phyloP scores from a whole-genome alignment of 371 early-diverging fungal genomes.

The Lichtheimia ramosa region DNA sequence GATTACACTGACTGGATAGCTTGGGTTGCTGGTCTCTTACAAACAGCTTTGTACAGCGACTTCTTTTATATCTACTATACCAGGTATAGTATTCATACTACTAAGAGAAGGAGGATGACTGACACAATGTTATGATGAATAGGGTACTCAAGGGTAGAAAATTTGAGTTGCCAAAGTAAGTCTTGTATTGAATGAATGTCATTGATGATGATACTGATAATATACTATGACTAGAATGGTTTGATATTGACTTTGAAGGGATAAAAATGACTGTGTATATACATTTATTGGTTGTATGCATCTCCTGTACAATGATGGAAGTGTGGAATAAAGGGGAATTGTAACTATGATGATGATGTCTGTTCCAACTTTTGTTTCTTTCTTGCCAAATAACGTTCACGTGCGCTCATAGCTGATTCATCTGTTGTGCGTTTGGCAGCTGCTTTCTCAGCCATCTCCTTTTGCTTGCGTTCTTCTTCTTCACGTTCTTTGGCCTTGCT shows the following conservation, averaged over 20 bases:
- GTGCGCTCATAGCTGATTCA: constrained; percentile 71
- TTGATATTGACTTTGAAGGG: background rate
- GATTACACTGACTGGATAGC: constrained; percentile 72
- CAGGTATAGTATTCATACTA: constrained; percentile 53
- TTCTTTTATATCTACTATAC: constrained; percentile 98
- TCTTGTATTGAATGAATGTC: background rate
- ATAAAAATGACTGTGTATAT: background rate
- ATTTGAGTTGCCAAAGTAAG: constrained; percentile 68
- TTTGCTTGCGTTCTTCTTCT: constrained; percentile 51
- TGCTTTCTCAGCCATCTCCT: constrained; percentile 54
- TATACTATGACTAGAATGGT: background rate
- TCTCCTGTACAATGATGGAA: background rate
- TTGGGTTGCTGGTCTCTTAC: constrained; percentile 87
- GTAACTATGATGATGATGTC: background rate
- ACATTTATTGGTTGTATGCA: background rate
- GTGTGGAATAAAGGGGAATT: background rate
- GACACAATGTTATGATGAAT: background rate
- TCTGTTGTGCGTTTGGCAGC: constrained; percentile 69
- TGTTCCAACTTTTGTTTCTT: constrained; percentile 54
- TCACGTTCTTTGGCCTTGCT: constrained; percentile 50
- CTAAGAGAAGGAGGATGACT: background rate
- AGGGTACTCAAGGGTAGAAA: constrained; percentile 88
- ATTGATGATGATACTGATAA: background rate
- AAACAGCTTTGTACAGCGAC: constrained; percentile 96
- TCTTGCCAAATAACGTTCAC: constrained; percentile 76